Evolutionary conservation across 345 rosid species (phyloP), one percentile per base, ranked within the genome.

Genomic region (Pistacia vera): DNA sequence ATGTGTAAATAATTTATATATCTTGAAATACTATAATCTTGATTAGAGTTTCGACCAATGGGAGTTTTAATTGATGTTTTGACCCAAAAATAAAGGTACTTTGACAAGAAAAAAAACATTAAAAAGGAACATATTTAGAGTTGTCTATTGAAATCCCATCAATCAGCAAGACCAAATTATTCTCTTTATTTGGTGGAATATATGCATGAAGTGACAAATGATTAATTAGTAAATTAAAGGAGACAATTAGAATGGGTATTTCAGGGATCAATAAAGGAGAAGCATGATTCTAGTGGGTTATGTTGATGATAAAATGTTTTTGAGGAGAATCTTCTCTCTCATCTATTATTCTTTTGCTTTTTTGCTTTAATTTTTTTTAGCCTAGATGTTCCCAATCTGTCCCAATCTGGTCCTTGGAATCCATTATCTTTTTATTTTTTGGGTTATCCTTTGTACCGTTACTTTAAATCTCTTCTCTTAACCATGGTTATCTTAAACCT

Each of bases 341-440:
- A 54, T 86, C 87, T 22, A 80, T 84, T 80, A 80, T 82, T 72
- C 62, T 55, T 33, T 56, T 52, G 65, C 57, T 76, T 77, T 83
- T 36, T 28, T 77, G 68, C 55, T 63, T 41, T 54, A 54, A 54
- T 12, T 5, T 14, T 69, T 72, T 77, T 68, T 69, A 28, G 22
- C 36, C 20, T 17, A 68, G 18, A 62, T 52, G 64, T 65, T 68
- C 46, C 57, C 52, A 64, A 64, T 77, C 9, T 72, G 72, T 77
- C 75, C 58, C 70, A 68, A 5, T 65, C 59, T 44, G 5, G 11
- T 22, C 57, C 33, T 16, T 30, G 5, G 3, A 22, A 22, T 4
- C 58, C 20, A 49, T 20, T n/a, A 59, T 67, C 78, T 64, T 61
- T 49, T 3, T 12, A 5, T 59, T 71, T 61, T 61, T 38, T 20